Evolutionary conservation across 192 early-diverging fungal genomes (phyloP).

Genomic region (Backusella australiensis): DNA sequence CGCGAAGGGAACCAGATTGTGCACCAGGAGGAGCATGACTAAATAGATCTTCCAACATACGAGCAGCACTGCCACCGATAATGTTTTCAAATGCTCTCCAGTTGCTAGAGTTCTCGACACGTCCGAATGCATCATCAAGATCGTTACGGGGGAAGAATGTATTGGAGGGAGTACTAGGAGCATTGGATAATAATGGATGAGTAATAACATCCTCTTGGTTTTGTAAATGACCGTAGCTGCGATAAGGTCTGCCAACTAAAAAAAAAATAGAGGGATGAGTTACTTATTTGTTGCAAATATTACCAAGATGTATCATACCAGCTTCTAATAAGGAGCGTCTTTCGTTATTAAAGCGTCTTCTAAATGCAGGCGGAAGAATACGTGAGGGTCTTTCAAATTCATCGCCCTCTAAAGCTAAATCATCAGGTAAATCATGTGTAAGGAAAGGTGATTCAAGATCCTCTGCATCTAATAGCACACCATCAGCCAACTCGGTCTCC

Average conservation of each 20-base stretch:
- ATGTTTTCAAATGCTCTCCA: constrained; percentile 65
- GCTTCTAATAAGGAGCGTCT: constrained; percentile 12
- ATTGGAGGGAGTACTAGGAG: constrained; percentile 1
- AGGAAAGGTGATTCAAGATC: constrained; percentile 28
- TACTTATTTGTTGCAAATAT: not conserved
- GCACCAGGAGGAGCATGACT: constrained; percentile 21
- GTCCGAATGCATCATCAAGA: constrained; percentile 6
- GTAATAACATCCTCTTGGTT: constrained; percentile 56
- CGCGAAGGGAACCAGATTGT: constrained; percentile 30
- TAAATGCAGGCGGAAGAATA: constrained; percentile 37
- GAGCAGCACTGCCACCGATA: constrained; percentile 56
- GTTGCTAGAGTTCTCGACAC: constrained; percentile 42
- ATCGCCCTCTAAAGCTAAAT: constrained; percentile 48
- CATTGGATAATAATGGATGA: constrained; percentile 65
- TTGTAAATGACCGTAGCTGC: constrained; percentile 30
- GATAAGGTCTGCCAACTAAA: constrained; percentile 39
- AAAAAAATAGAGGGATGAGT: not conserved
- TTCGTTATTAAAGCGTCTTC: constrained; percentile 19
- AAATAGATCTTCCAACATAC: constrained; percentile 50
- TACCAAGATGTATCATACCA: not conserved
- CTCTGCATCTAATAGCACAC: constrained; percentile 54
- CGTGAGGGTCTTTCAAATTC: constrained; percentile 36
- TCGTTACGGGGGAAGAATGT: not conserved
- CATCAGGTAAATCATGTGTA: constrained; percentile 48
- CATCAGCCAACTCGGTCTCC: constrained; percentile 49